A percentile compares a stretch with the other conserved stretches of the same genome.
Conservation (phyloP, 2,329 filamentous ascomycete species). For the Cytospora mali region DNA sequence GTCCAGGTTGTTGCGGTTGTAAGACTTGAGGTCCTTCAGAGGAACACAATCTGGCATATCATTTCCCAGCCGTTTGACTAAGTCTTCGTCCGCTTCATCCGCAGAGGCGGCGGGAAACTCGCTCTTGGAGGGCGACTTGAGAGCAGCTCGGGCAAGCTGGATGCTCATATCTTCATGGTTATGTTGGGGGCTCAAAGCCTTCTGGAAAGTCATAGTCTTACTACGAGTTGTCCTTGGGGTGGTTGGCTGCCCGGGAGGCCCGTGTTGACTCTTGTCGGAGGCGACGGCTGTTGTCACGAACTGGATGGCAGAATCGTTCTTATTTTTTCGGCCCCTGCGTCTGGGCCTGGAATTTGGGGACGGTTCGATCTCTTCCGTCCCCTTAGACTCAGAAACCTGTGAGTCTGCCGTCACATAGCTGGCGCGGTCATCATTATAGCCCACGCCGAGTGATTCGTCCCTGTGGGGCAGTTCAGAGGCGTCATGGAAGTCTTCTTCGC, state of each 20-base stretch:
- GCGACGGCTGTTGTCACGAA: conserved; percentile 2
- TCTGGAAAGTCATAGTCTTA: conserved; percentile 28
- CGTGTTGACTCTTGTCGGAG: conserved; percentile 13
- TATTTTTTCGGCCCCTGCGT: conserved; percentile 7
- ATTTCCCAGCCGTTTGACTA: conserved; percentile 50
- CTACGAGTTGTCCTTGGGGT: conserved; percentile 27
- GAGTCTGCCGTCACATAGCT: conserved; percentile 22
- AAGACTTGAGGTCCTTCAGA: conserved; percentile 54
- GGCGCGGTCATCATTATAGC: conserved; percentile 9
- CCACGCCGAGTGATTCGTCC: conserved; percentile 1
- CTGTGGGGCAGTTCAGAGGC: conserved; percentile 8
- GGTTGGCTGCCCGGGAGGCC: conserved; percentile 13
- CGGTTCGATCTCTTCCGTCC: conserved; percentile 12
- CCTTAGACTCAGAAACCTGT: conserved; percentile 16
- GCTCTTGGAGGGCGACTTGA: conserved; percentile 36
- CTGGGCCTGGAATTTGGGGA: conserved; percentile 8
- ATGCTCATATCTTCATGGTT: conserved; percentile 35
- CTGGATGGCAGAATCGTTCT: conserved; percentile 1
- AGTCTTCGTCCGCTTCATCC: conserved; percentile 45
- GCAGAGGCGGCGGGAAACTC: conserved; percentile 16
- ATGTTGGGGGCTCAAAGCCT: conserved; percentile 22
- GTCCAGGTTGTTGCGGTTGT: conserved; percentile 53
- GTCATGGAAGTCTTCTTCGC: conserved; percentile 18
- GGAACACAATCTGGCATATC: conserved; percentile 55
- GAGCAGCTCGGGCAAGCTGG: conserved; percentile 36